phyloP scores from a whole-genome alignment of 2,329 filamentous ascomycete species.

The Geosmithia flava region DNA sequence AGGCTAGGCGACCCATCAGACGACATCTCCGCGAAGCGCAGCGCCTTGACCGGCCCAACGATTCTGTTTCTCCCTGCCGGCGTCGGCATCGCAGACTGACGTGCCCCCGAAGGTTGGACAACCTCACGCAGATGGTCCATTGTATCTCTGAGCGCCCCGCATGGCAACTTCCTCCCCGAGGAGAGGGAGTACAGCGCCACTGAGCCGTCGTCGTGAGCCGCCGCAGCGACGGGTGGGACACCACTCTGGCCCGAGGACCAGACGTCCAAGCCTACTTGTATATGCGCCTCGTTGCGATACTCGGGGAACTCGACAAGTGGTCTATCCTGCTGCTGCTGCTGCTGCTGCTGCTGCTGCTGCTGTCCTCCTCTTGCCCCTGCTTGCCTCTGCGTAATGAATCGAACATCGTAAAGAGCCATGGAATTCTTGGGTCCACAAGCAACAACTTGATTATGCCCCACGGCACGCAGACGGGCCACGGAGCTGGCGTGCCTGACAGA shows the following conservation, averaged over 20 bases:
- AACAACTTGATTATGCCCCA: constrained; percentile 37
- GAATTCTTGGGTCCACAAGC: constrained; percentile 34
- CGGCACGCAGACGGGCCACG: constrained; percentile 35
- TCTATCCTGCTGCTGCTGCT: neutral
- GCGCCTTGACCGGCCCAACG: constrained; percentile 20
- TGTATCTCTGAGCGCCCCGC: neutral
- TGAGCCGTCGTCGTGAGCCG: constrained; percentile 36
- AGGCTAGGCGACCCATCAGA: constrained; percentile 31
- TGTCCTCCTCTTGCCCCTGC: no score
- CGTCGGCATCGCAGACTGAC: no score
- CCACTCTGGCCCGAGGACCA: constrained; percentile 20
- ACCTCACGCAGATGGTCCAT: no score
- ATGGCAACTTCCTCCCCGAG: constrained; percentile 26
- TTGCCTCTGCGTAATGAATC: constrained; percentile 20
- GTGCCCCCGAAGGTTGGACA: no score
- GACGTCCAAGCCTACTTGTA: constrained; percentile 28
- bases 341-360: neutral
- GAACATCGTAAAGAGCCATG: constrained; percentile 45
- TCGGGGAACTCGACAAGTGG: constrained; percentile 23
- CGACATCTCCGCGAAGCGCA: constrained; percentile 32
- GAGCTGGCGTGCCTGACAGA: constrained; percentile 22
- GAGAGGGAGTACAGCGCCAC: constrained; percentile 36
- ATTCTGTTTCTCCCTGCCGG: constrained; percentile 3
- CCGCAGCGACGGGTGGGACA: constrained; percentile 27
- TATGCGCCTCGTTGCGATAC: constrained; percentile 36